Evolutionary conservation across 148 eudicot species (phyloP).

Genomic region (Cornus controversa): DNA sequence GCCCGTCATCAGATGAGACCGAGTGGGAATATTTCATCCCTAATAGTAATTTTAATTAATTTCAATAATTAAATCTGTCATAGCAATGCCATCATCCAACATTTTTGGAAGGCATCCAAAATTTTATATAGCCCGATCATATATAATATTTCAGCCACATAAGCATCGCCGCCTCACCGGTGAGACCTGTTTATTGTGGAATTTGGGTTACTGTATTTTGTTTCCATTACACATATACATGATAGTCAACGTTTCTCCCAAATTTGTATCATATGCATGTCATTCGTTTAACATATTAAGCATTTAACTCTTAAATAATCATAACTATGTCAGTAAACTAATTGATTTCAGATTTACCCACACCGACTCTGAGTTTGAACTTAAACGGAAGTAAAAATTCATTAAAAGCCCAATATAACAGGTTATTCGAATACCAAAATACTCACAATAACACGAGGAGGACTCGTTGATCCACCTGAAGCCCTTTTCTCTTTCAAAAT

Average conservation of each 20-base stretch:
- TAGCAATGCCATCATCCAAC: neutral
- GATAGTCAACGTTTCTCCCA: no score
- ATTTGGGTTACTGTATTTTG: no score
- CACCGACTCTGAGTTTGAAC: no score
- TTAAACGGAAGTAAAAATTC: no score
- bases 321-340: neutral
- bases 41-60: neutral
- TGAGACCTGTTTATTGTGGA: no score
- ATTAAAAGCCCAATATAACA: neutral
- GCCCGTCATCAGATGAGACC: neutral
- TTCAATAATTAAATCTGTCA: neutral
- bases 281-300: neutral
- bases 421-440: neutral
- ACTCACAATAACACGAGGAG: conserved; percentile 90
- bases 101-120: neutral
- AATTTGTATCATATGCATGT: no score
- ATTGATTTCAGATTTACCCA: neutral
- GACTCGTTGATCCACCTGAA: conserved; percentile 56
- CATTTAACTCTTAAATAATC: neutral
- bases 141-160: no score
- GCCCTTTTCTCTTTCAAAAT: conserved; percentile 77
- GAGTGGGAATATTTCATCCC: neutral
- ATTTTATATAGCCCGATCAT: no score
- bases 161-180: no score
- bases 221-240: no score